phyloP scores from a whole-genome alignment of 208 protist species.

The Blechomonas ayalai region DNA sequence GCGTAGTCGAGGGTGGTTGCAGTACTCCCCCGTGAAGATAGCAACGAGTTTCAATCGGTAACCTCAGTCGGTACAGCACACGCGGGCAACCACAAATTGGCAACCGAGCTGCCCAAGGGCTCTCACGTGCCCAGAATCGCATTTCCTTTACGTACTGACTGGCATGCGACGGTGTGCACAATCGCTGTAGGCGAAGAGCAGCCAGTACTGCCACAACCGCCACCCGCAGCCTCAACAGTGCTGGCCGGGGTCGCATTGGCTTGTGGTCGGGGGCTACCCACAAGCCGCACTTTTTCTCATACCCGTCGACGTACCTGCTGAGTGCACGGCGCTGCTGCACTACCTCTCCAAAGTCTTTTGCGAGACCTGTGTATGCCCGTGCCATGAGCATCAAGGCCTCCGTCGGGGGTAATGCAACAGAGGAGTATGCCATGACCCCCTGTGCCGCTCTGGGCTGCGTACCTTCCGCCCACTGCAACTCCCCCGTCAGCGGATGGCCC shows the following conservation, averaged over 20 bases:
- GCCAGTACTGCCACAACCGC: conserved; percentile 36
- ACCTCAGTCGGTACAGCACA: conserved; percentile 13
- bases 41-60: conserved; percentile 16
- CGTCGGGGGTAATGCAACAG: conserved; percentile 5
- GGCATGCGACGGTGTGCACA: background rate
- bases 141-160: conserved; percentile 3
- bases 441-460: background rate
- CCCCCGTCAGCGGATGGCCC: conserved; percentile 2
- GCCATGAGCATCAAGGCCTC: conserved; percentile 21
- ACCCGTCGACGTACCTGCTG: background rate
- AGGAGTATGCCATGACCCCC: background rate
- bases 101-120: too few species aligned
- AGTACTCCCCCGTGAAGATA: conserved; percentile 1
- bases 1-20: too few species aligned
- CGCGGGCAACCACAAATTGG: conserved; percentile 3
- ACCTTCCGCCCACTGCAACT: conserved; percentile 1
- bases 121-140: too few species aligned
- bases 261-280: background rate
- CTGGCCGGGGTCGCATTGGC: background rate
- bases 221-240: conserved; percentile 15
- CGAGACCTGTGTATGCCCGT: conserved; percentile 27
- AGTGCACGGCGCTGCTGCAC: conserved; percentile 29
- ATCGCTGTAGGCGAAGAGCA: conserved; percentile 10
- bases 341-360: conserved; percentile 32
- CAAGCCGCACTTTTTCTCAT: background rate